Evolutionary conservation across 495 filamentous ascomycete genomes (phyloP).

Genomic region (Penicillium longicatenatum): DNA sequence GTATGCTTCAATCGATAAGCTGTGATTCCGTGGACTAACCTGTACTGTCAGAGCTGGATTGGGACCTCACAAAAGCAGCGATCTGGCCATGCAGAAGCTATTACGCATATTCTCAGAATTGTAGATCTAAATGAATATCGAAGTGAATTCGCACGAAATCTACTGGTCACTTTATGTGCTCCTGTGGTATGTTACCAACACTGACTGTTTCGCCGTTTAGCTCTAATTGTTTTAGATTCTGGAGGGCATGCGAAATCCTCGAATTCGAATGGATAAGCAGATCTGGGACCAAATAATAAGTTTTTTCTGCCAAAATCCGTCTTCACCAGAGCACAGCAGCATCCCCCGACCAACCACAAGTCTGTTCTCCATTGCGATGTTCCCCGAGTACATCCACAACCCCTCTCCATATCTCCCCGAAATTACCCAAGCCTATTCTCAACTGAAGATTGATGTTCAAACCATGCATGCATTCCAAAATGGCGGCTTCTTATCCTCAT

Average conservation of each 20-base stretch:
- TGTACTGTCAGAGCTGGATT: constrained; percentile 29
- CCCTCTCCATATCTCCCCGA: constrained; percentile 23
- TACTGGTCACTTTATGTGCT: constrained; percentile 33
- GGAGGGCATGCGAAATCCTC: constrained; percentile 34
- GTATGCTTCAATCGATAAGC: constrained; percentile 21
- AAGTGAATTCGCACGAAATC: constrained; percentile 29
- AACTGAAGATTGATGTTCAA: constrained; percentile 17
- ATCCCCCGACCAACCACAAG: constrained; percentile 13
- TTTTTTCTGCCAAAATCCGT: constrained; percentile 9
- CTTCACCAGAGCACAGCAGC: neutral
- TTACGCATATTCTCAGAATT: constrained; percentile 33
- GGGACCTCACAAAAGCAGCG: constrained; percentile 19
- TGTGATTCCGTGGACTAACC: neutral
- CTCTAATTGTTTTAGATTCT: constrained; percentile 28
- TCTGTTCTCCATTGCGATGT: constrained; percentile 21
- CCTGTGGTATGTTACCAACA: constrained; percentile 33
- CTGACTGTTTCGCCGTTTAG: neutral
- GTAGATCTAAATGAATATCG: constrained; percentile 23
- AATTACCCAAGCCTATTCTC: constrained; percentile 21
- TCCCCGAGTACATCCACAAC: constrained; percentile 22
- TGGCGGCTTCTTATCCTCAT: constrained; percentile 6
- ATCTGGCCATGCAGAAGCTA: constrained; percentile 34
- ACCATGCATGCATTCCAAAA: constrained; percentile 14
- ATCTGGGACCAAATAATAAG: constrained; percentile 20
- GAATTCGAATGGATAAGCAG: constrained; percentile 25